Conservation (phyloP, 345 rosid genomes). For the Mangifera indica region DNA sequence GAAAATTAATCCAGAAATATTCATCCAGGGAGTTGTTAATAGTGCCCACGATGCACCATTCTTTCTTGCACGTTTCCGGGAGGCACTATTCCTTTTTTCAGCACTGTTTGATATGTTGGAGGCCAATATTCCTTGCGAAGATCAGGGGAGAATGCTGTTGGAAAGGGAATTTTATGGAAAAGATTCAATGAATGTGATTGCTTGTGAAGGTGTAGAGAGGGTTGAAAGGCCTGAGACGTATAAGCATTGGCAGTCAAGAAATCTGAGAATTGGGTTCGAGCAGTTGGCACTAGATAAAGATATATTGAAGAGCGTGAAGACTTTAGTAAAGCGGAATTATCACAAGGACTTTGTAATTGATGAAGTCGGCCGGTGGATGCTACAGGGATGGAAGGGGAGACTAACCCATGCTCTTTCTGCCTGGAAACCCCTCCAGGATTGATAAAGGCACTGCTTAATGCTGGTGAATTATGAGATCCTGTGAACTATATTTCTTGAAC, state of each 20-base stretch:
- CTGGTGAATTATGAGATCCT: not conserved
- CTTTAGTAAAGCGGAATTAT: constrained; percentile 42
- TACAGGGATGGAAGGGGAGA: constrained; percentile 92
- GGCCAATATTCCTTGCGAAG: constrained; percentile 43
- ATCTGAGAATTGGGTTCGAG: constrained; percentile 60
- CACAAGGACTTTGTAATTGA: constrained; percentile 66
- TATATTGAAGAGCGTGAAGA: constrained; percentile 45
- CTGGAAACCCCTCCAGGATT: constrained; percentile 58
- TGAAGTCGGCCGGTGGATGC: constrained; percentile 71
- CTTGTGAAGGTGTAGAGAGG: constrained; percentile 71
- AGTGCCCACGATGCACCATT: constrained; percentile 70
- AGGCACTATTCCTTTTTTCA: constrained; percentile 73
- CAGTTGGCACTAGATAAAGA: constrained; percentile 48
- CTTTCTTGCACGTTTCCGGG: constrained; percentile 65
- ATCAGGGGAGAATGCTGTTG: constrained; percentile 47
- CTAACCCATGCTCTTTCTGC: constrained; percentile 57
- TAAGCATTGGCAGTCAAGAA: constrained; percentile 49
- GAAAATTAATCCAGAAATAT: constrained; percentile 57
- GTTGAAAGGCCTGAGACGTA: constrained; percentile 74
- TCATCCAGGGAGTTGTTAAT: constrained; percentile 59
- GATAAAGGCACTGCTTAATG: constrained; percentile 3
- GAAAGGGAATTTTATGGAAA: constrained; percentile 59
- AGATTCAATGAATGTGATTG: constrained; percentile 71
- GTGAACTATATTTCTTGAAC: too few relatives aligned
- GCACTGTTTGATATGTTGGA: constrained; percentile 67